Evolutionary conservation across 371 early-diverging fungal genomes (phyloP), one percentile per base, ranked within the genome.

Genomic region (Lichtheimia corymbifera): DNA sequence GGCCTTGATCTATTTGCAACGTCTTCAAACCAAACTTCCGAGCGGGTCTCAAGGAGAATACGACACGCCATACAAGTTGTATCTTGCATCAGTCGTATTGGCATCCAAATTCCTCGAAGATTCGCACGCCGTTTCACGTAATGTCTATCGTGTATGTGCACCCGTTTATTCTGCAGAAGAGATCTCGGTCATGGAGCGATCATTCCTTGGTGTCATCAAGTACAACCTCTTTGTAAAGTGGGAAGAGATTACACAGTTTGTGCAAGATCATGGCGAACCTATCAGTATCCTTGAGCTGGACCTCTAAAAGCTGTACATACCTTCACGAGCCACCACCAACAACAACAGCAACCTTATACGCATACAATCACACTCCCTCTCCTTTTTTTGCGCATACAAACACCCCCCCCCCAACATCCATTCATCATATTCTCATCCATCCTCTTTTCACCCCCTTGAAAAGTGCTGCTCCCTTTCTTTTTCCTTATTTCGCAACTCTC

Each of bases 51-150:
- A 84, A 56, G 90, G 89, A 41, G 86, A 88, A 59, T 83, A 82
- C 42, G 91, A 89, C 59, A 89, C 91, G 11, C 89, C 89, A 24
- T 87, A 89, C 67, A 83, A 87, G 58, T 77, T 91, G 42, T 90
- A 90, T 55, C 61, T 90, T 62, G 88, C 89, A 3, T 85, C 91
- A 17, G 72, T 90, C 58, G 71, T 91, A 60, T 73, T 89, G 7
- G 89, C 90, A 2, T 87, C 87, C 55, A 91, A 85, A 70, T 88
- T 78, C 54, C 73, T 79, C 40, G 86, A 89, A 47, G 88, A 90
- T 55, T 73, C 73, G 62, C 71, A 74, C n/a, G 55, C 71, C 4
- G 67, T 71, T 59, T 71, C 73, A 17, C 52, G 64, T 22, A 56
- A 65, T 30, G 71, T 79, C 50, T 71, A 66, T 55, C 60, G 59